A percentile compares a stretch with the other conserved stretches of the same genome.
phyloP scores from a whole-genome alignment of 2,329 filamentous ascomycete species.

The Ophiostoma montium region DNA sequence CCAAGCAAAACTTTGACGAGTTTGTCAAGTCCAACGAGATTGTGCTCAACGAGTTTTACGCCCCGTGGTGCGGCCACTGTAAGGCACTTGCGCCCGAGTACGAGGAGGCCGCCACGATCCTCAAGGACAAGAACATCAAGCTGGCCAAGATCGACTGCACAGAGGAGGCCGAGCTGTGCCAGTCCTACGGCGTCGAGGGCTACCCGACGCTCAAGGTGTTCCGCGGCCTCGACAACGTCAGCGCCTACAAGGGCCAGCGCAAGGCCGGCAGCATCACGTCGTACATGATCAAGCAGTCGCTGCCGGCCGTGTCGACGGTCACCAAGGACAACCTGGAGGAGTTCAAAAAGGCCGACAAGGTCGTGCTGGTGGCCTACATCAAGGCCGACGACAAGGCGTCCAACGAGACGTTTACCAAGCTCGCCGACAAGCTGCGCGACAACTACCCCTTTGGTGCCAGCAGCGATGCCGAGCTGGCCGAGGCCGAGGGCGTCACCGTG shows the following conservation, averaged over 20 bases:
- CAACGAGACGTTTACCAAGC: constrained; percentile 67
- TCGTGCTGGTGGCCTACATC: constrained; percentile 85
- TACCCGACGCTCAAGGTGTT: constrained; percentile 99
- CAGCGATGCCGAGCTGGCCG: constrained; percentile 69
- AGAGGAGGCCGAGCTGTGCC: constrained; percentile 82
- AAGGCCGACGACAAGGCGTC: constrained; percentile 67
- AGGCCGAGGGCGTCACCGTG: constrained; percentile 78
- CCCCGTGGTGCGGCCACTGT: constrained; percentile 58
- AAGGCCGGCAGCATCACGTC: constrained; percentile 66
- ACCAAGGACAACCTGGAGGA: constrained; percentile 74
- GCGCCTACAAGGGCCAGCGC: constrained; percentile 75
- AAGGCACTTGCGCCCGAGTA: constrained; percentile 93
- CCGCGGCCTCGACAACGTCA: constrained; percentile 70
- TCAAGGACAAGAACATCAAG: constrained; percentile 80
- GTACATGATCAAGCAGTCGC: constrained; percentile 97
- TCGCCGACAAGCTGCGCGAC: constrained; percentile 68
- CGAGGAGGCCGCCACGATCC: constrained; percentile 67
- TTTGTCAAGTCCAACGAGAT: constrained; percentile 79
- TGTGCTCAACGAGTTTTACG: constrained; percentile 68
- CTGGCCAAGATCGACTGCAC: constrained; percentile 91
- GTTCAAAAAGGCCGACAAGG: constrained; percentile 97
- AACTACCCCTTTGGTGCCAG: constrained; percentile 84
- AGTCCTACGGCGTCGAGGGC: constrained; percentile 80
- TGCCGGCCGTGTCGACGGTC: constrained; percentile 79
- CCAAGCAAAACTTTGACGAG: constrained; percentile 70